Conservation (phyloP, 345 rosid genomes). For the Bruguiera sexangula region DNA sequence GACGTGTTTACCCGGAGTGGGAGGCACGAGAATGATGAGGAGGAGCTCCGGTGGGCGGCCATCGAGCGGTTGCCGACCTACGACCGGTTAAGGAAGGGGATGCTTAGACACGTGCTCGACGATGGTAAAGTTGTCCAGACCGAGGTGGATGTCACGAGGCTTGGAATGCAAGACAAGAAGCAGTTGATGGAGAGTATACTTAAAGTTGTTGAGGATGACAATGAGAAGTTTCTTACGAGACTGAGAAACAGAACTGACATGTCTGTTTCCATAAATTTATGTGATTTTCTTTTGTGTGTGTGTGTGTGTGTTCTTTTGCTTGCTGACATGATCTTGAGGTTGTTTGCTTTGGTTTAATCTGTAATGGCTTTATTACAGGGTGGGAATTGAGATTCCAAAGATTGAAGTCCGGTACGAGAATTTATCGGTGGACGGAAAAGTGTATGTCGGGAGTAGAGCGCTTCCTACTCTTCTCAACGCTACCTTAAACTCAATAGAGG, state of each 20-base stretch:
- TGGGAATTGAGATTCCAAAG: constrained; percentile 71
- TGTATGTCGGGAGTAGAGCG: constrained; percentile 79
- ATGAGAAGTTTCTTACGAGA: constrained; percentile 59
- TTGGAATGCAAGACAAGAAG: constrained; percentile 59
- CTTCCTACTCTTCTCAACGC: constrained; percentile 71
- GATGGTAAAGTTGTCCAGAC: constrained; percentile 46
- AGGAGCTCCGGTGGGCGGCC: constrained; percentile 93
- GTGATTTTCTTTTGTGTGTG: neutral
- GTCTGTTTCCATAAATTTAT: constrained; percentile 21
- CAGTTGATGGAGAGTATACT: constrained; percentile 58
- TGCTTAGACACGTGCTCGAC: constrained; percentile 50
- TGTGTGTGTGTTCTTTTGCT: neutral
- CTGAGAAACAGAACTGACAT: constrained; percentile 68
- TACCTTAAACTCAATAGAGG: constrained; percentile 66
- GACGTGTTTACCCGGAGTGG: constrained; percentile 41
- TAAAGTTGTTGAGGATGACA: constrained; percentile 71
- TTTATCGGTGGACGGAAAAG: constrained; percentile 64
- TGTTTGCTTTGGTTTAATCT: neutral
- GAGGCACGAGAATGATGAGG: constrained; percentile 51
- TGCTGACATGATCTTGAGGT: neutral
- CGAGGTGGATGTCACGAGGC: constrained; percentile 62
- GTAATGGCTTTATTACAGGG: constrained; percentile 37
- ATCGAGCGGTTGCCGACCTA: constrained; percentile 90
- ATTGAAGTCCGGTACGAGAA: constrained; percentile 77
- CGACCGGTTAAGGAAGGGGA: constrained; percentile 67